Evolutionary conservation across 768 basidiomycete genomes (phyloP), one percentile per base, ranked within the genome.

Genomic region (Tubosaeta sp.): DNA sequence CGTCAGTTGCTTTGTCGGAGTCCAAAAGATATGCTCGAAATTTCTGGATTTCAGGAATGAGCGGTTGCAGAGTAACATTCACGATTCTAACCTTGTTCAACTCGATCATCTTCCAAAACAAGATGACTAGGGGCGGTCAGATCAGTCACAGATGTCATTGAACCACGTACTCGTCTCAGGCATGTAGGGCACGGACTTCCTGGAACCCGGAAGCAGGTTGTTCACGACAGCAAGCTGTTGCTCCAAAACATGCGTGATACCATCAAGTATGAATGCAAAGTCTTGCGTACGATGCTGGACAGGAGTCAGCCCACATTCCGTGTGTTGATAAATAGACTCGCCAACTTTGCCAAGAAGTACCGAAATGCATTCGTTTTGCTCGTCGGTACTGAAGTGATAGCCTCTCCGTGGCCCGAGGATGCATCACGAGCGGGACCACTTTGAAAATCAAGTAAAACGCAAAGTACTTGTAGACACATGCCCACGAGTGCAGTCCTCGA

Each of bases 101-200:
- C 56, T 97, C 95, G 34, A 96, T 73, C 68, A 92, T 80, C 69
- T 94, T 90, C 94, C 94, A 97, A 44, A 95, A 78, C 49, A 91
- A 73, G 12, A 89, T 73, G 36, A 90, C 90, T 89, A 56, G 10
- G 30, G 39, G n/a, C 22, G 32, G 31, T 58, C 42, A 63, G 54
- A n/a, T 44, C 9, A 29, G 21, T 35, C 36, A 27, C 12, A 24
- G 19, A 30, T 42, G 32, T 31, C 4, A 30, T 7, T 14, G 31
- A 41, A n/a, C 21, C 9, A 71, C 87, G 61, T 59, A 93, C 90
- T 80, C 8, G 79, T 86, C 69, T 96, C 93, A 13, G 85, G 78
- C 40, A 92, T 77, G 62, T 93, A 90, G 0, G 89, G 87, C 35
- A 91, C 71, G 24, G 89, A 83, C 63, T 83, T 90, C 63, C 78